phyloP scores from a whole-genome alignment of 345 rosid species.

The Viola odorata region DNA sequence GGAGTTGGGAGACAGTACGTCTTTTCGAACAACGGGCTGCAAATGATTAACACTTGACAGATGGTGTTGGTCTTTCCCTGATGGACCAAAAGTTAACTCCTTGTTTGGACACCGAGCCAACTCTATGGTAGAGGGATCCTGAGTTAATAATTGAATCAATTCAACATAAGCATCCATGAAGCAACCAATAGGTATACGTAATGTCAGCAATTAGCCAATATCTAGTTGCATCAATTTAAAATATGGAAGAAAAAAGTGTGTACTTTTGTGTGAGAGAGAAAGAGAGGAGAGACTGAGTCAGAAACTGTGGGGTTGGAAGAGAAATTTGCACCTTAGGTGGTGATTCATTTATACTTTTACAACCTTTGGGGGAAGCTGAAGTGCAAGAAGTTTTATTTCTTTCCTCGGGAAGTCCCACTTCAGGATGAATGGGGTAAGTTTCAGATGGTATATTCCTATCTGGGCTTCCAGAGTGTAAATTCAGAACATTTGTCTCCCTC shows the following conservation, averaged over 20 bases:
- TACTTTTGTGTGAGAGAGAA: slow-evolving; percentile 3
- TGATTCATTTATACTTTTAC: slow-evolving; percentile 21
- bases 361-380: slow-evolving; percentile 25
- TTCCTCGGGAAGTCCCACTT: slow-evolving; percentile 27
- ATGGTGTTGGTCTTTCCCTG: slow-evolving; percentile 19
- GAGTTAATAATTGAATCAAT: slow-evolving; percentile 19
- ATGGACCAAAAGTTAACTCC: slow-evolving; percentile 22
- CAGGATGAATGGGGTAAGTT: slow-evolving; percentile 19
- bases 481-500: slow-evolving; percentile 17
- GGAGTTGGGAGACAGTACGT: slow-evolving; percentile 16
- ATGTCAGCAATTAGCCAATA: too few relatives aligned
- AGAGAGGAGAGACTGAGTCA: slow-evolving; percentile 7
- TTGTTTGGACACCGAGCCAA: slow-evolving; percentile 25
- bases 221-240: slow-evolving; percentile 3
- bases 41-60: slow-evolving; percentile 15
- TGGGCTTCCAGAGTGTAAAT: slow-evolving; percentile 21
- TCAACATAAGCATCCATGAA: too few relatives aligned
- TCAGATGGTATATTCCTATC: slow-evolving; percentile 15
- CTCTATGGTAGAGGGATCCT: slow-evolving; percentile 26
- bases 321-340: slow-evolving; percentile 35
- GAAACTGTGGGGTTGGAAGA: background rate
- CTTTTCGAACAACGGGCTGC: slow-evolving; percentile 21
- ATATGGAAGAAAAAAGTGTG: slow-evolving; percentile 6
- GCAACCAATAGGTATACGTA: too few relatives aligned
- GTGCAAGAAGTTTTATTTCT: slow-evolving; percentile 25